phyloP scores from a whole-genome alignment of 768 basidiomycete genomes.

The Fomitopsis pulvina region DNA sequence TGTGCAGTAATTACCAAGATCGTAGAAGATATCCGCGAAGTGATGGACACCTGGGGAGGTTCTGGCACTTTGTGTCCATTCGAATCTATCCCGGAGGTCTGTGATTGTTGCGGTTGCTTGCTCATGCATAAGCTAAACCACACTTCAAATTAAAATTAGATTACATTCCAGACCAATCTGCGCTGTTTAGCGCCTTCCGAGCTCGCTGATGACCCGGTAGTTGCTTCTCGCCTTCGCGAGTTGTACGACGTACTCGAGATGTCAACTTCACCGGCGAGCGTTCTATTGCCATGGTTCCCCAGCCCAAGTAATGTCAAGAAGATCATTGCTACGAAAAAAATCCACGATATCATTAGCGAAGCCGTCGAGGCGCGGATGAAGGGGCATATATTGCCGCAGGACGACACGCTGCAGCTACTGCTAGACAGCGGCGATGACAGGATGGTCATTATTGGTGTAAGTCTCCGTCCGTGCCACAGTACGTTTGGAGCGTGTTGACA shows the following conservation, averaged over 20 bases:
- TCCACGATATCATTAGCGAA: conserved; percentile 60
- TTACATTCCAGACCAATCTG: conserved; percentile 69
- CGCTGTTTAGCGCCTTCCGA: conserved; percentile 62
- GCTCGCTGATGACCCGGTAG: conserved; percentile 57
- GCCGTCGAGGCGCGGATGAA: conserved; percentile 52
- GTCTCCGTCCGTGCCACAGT: conserved; percentile 15
- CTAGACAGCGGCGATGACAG: conserved; percentile 66
- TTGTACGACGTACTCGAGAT: conserved; percentile 65
- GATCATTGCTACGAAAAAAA: conserved; percentile 65
- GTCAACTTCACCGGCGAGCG: conserved; percentile 65
- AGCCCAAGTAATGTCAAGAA: conserved; percentile 67
- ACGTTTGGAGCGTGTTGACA: conserved; percentile 6
- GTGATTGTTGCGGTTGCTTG: conserved; percentile 3
- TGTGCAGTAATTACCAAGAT: conserved; percentile 58
- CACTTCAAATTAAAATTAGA: conserved; percentile 17
- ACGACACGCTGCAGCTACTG: conserved; percentile 71
- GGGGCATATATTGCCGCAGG: conserved; percentile 42
- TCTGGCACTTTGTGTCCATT: conserved; percentile 69
- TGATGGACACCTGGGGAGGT: conserved; percentile 60
- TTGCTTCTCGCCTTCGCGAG: conserved; percentile 54
- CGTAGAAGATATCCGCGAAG: conserved; percentile 53
- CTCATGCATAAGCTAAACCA: not conserved
- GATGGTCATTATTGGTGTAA: conserved; percentile 62
- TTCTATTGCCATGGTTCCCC: conserved; percentile 74
- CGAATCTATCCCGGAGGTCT: conserved; percentile 46